phyloP scores from a whole-genome alignment of 257 asterid genomes.

The Anisodus acutangulus region DNA sequence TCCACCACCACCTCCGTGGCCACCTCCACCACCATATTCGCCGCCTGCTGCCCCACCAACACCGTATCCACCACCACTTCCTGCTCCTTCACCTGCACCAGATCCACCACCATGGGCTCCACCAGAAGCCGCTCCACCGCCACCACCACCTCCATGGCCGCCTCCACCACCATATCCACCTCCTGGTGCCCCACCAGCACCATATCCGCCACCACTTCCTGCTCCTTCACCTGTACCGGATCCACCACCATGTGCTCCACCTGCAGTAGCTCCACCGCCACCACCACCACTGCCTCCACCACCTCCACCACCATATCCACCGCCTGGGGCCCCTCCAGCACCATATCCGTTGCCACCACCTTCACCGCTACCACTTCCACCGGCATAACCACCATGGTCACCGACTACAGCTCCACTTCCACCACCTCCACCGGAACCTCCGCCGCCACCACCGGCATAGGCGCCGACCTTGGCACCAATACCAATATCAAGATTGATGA shows the following conservation, averaged over 20 bases:
- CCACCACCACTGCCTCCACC: slow-evolving; percentile 63
- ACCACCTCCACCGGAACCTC: slow-evolving; percentile 47
- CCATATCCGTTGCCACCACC: slow-evolving; percentile 52
- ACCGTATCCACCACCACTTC: slow-evolving; percentile 40
- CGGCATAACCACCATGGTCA: slow-evolving; percentile 38
- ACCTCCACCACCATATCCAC: slow-evolving; percentile 48
- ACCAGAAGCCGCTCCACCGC: slow-evolving; percentile 34
- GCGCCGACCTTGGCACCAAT: slow-evolving; percentile 29
- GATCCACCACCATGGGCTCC: slow-evolving; percentile 42
- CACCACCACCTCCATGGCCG: slow-evolving; percentile 44
- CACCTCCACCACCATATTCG: slow-evolving; percentile 31
- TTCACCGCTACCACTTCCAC: slow-evolving; percentile 39
- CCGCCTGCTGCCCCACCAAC: slow-evolving; percentile 12
- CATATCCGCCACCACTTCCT: slow-evolving; percentile 34
- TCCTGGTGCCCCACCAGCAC: slow-evolving; percentile 49
- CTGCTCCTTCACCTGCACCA: slow-evolving; percentile 47
- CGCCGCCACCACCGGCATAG: slow-evolving; percentile 46
- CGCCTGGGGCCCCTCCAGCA: slow-evolving; percentile 51
- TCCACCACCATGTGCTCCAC: slow-evolving; percentile 51
- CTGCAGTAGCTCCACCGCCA: slow-evolving; percentile 54
- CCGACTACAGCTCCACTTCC: slow-evolving; percentile 43
- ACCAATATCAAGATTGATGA: slow-evolving; percentile 41
- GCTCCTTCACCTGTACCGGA: slow-evolving; percentile 48
- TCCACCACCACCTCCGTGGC: slow-evolving; percentile 46
- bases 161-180: neutral